Evolutionary conservation across 495 filamentous ascomycete genomes (phyloP), one percentile per base, ranked within the genome.

Genomic region (Annulohypoxylon bovei): DNA sequence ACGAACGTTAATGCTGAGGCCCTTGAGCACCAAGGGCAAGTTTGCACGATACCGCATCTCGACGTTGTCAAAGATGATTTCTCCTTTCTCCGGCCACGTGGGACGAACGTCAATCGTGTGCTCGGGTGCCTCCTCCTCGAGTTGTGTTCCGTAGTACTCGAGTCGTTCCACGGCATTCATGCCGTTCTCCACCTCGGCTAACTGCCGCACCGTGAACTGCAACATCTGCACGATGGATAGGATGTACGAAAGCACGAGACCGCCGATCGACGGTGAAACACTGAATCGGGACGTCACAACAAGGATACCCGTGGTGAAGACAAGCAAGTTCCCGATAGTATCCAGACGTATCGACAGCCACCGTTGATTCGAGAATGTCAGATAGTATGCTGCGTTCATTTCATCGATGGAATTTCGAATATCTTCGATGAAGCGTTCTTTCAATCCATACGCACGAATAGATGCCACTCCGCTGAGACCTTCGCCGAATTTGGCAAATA

Each of bases 161-260:
- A 99, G 84, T 28, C 95, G 91, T 76, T 99, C 95, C 3, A 95
- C 95, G 0, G 95, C 88, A 72, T 97, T 98, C 94, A 99, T 97
- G 75, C 92, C 91, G 82, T 97, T 98, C 78, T 99, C 95, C 20
- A 98, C 92, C 77, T 98, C 95, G 33, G 95, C 94, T 35, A 98
- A 86, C 80, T 98, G 95, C 37, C 95, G 88, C 18, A 98, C 92
- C 2, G 93, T 94, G 80, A 97, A 97, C 76, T 97, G 94, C 49
- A 98, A 88, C 91, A 97, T 93, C 80, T 95, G 92, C n/a, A 96
- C 93, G 67, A 98, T 96, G 30, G 90, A 87, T 1, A 98, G 85
- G 69, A 98, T 97, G 76, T 97, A 98, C 9, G 92, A 94, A 8
- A 98, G 84, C 0, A 98, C 93, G 28, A 98, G 80, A 18, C 95